Evolutionary conservation across 202 grass and related monocot genomes (phyloP).

Genomic region (Zizania palustris): DNA sequence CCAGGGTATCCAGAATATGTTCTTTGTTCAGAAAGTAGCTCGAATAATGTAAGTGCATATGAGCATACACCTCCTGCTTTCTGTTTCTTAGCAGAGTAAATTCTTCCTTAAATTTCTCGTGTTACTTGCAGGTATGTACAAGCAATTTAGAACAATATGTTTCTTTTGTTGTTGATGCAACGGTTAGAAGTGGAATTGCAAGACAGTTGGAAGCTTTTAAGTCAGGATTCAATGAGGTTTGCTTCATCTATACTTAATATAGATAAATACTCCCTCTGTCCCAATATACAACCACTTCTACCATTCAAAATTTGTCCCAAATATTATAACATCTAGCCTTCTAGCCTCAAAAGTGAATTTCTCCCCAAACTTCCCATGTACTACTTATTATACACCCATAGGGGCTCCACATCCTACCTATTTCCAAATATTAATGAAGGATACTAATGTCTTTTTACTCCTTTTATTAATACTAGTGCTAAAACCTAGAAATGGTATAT

Average conservation of each 20-base stretch:
- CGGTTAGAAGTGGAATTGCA: constrained; percentile 63
- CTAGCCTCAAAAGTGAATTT: no score
- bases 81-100: constrained; percentile 29
- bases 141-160: constrained; percentile 87
- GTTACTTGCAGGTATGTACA: constrained; percentile 61
- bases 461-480: no score
- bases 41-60: constrained; percentile 48
- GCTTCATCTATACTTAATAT: background rate
- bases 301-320: no score
- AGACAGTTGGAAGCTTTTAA: constrained; percentile 86
- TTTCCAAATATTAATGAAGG: no score
- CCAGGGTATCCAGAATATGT: constrained; percentile 83
- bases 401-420: no score
- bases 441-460: no score
- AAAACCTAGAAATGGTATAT: no score
- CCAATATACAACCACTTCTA: no score
- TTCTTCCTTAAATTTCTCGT: constrained; percentile 32
- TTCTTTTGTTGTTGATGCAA: constrained; percentile 73
- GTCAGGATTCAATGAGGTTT: constrained; percentile 95
- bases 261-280: no score
- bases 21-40: constrained; percentile 40
- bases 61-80: background rate
- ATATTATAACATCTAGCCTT: no score
- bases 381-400: no score
- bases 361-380: no score